Evolutionary conservation across 768 basidiomycete species (phyloP).

Genomic region (Paxillus rubicundulus): DNA sequence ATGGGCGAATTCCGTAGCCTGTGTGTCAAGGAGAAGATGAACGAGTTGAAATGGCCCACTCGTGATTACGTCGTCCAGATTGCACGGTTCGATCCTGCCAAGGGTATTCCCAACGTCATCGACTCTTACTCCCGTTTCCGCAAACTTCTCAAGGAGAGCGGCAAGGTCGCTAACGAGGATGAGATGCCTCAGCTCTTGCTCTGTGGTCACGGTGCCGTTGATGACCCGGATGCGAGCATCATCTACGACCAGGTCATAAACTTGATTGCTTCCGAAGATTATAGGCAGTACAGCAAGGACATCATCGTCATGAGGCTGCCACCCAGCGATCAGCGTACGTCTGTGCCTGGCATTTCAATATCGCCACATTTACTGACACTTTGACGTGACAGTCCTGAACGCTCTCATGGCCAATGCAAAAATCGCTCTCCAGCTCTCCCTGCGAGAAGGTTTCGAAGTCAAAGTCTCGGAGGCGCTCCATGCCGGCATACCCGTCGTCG

Average conservation of each 20-base stretch:
- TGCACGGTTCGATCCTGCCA: conserved; percentile 90
- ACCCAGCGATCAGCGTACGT: conserved; percentile 81
- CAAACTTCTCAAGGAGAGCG: conserved; percentile 49
- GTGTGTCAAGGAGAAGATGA: conserved; percentile 79
- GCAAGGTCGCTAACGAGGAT: conserved; percentile 41
- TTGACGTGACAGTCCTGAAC: conserved; percentile 61
- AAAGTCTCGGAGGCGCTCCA: conserved; percentile 96
- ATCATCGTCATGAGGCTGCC: conserved; percentile 77
- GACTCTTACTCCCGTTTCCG: conserved; percentile 88
- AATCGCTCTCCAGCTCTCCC: conserved; percentile 88
- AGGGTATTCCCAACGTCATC: conserved; percentile 81
- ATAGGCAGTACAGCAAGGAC: conserved; percentile 54
- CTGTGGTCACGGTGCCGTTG: conserved; percentile 91
- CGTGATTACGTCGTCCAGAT: conserved; percentile 89
- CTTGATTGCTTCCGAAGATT: conserved; percentile 50
- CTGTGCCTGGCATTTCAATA: not conserved
- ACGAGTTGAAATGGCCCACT: conserved; percentile 70
- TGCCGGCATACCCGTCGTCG: conserved; percentile 83
- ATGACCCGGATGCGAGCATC: conserved; percentile 92
- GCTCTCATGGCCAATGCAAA: conserved; percentile 86
- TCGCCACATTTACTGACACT: conserved; percentile 4
- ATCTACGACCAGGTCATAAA: conserved; percentile 80
- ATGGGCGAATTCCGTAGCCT: conserved; percentile 84
- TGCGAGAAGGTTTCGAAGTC: conserved; percentile 95
- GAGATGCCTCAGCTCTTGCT: conserved; percentile 73